Conservation (phyloP, 2,329 filamentous ascomycete genomes). For the Penicillium occitanis region DNA sequence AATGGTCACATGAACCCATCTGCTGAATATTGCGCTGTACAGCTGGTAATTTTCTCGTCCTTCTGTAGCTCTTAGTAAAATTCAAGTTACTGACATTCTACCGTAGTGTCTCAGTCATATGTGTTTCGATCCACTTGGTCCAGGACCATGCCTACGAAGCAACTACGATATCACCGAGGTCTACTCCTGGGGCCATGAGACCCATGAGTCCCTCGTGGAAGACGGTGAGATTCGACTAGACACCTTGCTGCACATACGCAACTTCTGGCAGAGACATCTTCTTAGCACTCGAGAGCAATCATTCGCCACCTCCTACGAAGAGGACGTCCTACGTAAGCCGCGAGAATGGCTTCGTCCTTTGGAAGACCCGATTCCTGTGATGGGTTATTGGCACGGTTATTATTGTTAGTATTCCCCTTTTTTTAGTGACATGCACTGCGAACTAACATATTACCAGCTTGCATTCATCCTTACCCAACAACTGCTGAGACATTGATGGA, state of each 20-base stretch:
- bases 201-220: slow-evolving; percentile 23
- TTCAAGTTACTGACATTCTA: slow-evolving; percentile 19
- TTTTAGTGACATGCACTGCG: not conserved
- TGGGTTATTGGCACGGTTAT: slow-evolving; percentile 35
- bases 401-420: slow-evolving; percentile 30
- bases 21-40: slow-evolving; percentile 31
- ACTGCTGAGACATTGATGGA: slow-evolving; percentile 27
- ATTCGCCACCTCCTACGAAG: slow-evolving; percentile 28
- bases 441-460: slow-evolving; percentile 29
- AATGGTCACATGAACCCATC: slow-evolving; percentile 22
- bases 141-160: slow-evolving; percentile 28
- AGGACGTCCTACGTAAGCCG: slow-evolving; percentile 24
- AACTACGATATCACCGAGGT: slow-evolving; percentile 36
- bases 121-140: slow-evolving; percentile 31
- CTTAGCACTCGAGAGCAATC: slow-evolving; percentile 31
- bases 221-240: slow-evolving; percentile 30
- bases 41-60: slow-evolving; percentile 29
- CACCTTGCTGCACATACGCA: slow-evolving; percentile 40
- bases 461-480: slow-evolving; percentile 37
- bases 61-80: not conserved
- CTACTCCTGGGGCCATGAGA: slow-evolving; percentile 26
- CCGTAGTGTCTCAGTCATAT: slow-evolving; percentile 35
- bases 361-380: slow-evolving; percentile 19
- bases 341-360: slow-evolving; percentile 23
- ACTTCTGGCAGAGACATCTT: slow-evolving; percentile 46